Evolutionary conservation across 2,329 filamentous ascomycete genomes (phyloP).

Genomic region (Drechslerella stenobrocha): DNA sequence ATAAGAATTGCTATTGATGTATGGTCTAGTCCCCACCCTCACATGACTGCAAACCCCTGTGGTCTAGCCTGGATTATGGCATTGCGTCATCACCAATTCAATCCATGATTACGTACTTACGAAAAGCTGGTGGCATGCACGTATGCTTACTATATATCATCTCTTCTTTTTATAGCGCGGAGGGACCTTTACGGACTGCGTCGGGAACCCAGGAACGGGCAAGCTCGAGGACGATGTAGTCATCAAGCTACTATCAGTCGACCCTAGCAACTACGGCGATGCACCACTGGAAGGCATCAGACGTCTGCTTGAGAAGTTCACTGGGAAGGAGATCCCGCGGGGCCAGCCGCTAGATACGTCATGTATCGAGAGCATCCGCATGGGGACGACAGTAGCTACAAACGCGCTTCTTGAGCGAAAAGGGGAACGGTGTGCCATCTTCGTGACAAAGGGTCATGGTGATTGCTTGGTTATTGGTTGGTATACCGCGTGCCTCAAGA

Average conservation of each 20-base stretch:
- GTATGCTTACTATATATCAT: constrained; percentile 19
- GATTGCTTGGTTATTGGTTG: constrained; percentile 81
- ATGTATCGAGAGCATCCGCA: constrained; percentile 81
- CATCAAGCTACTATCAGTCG: constrained; percentile 86
- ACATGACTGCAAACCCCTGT: constrained; percentile 11
- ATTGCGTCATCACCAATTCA: constrained; percentile 20
- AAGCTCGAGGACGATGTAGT: constrained; percentile 73
- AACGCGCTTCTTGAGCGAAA: constrained; percentile 89
- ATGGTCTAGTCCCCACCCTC: constrained; percentile 31
- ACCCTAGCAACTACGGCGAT: constrained; percentile 86
- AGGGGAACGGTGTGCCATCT: constrained; percentile 82
- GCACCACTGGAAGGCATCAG: constrained; percentile 89
- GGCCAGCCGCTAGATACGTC: constrained; percentile 79
- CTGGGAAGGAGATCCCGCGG: constrained; percentile 73
- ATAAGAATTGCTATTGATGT: constrained; percentile 54
- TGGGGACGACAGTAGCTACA: constrained; percentile 94
- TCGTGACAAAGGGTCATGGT: constrained; percentile 84
- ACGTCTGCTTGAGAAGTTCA: constrained; percentile 78
- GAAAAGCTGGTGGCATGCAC: no score
- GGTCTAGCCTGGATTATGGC: neutral
- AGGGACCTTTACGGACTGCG: constrained; percentile 90
- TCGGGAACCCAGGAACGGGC: constrained; percentile 74
- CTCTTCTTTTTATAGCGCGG: constrained; percentile 63
- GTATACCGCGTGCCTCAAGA: constrained; percentile 12
- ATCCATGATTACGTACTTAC: neutral